These are phyloP conservation scores for Neonectria punicea DNA, from an alignment of 2,329 filamentous ascomycete genomes.

Conservation along the genomic window DNA sequence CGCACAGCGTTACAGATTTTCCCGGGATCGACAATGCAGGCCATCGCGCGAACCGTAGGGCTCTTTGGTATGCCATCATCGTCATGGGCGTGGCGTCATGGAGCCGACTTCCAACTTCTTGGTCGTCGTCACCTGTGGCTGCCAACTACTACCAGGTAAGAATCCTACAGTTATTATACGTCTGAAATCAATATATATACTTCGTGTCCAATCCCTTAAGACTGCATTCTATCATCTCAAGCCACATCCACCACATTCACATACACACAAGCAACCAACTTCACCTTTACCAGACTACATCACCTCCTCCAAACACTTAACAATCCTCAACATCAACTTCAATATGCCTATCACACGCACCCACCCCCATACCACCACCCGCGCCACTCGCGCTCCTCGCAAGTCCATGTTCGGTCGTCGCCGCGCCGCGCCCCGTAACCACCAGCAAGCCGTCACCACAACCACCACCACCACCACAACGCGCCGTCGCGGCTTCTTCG, in stretches of 20 bases:
- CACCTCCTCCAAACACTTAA: conserved; percentile 7
- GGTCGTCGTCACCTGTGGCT: neutral
- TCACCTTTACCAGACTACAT: neutral
- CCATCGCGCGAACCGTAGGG: neutral
- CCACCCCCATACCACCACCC: conserved; percentile 38
- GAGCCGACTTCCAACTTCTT: neutral
- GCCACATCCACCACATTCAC: neutral
- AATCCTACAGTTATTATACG: neutral
- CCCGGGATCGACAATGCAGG: conserved; percentile 9
- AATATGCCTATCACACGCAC: conserved; percentile 49
- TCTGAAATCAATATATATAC: conserved; percentile 14
- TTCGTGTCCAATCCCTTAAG: neutral
- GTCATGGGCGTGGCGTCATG: conserved; percentile 13
- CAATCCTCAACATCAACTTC: conserved; percentile 10
- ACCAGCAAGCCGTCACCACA: conserved; percentile 46
- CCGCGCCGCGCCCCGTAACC: conserved; percentile 39
- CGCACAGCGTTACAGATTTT: neutral
- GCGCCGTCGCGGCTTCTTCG: conserved; percentile 55
- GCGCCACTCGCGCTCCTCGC: conserved; percentile 26
- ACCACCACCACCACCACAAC: conserved; percentile 55
- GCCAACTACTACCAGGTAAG: neutral
- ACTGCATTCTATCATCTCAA: neutral
- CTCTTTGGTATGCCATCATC: conserved; percentile 17
- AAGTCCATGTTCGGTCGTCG: conserved; percentile 42
- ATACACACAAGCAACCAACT: neutral